A percentile compares a stretch with the other conserved stretches of the same genome.
phyloP scores from a whole-genome alignment of 768 basidiomycete species.

The Lentinula boryana region DNA sequence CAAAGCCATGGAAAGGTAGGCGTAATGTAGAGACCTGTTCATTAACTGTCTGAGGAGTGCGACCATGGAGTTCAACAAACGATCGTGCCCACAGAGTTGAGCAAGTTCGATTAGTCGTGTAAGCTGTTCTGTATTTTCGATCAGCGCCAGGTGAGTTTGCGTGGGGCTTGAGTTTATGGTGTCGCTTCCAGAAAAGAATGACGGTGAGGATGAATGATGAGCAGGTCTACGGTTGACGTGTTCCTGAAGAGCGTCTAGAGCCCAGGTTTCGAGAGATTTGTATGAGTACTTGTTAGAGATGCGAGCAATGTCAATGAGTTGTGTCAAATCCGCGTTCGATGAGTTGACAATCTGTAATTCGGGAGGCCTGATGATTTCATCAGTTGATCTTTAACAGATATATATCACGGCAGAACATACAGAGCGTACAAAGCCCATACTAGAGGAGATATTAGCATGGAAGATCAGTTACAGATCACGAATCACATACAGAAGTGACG shows the following conservation, averaged over 20 bases:
- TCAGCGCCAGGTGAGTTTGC: constrained; percentile 10
- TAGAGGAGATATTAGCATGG: not conserved
- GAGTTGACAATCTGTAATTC: constrained; percentile 48
- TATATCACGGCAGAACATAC: constrained; percentile 31
- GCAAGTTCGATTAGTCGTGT: constrained; percentile 62
- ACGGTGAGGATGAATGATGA: constrained; percentile 29
- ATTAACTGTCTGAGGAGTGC: constrained; percentile 54
- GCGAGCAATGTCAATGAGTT: constrained; percentile 56
- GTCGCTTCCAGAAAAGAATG: constrained; percentile 20
- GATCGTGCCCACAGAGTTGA: constrained; percentile 58
- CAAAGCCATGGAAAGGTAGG: constrained; percentile 67
- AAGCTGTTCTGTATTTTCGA: constrained; percentile 39
- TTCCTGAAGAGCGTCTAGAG: constrained; percentile 66
- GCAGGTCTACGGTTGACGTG: constrained; percentile 55
- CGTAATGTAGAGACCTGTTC: constrained; percentile 56
- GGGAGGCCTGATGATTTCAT: constrained; percentile 41
- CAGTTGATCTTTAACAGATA: constrained; percentile 4
- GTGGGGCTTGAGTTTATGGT: constrained; percentile 9
- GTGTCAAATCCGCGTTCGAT: constrained; percentile 42
- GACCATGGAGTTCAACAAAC: constrained; percentile 56
- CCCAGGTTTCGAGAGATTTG: constrained; percentile 70
- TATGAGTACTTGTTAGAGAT: constrained; percentile 72
- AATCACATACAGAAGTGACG: constrained; percentile 40
- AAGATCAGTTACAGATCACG: not conserved
- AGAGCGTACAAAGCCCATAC: constrained; percentile 72